These are phyloP conservation scores for Fusarium falciforme DNA, from an alignment of 2,329 filamentous ascomycete genomes.

Conservation along the genomic window DNA sequence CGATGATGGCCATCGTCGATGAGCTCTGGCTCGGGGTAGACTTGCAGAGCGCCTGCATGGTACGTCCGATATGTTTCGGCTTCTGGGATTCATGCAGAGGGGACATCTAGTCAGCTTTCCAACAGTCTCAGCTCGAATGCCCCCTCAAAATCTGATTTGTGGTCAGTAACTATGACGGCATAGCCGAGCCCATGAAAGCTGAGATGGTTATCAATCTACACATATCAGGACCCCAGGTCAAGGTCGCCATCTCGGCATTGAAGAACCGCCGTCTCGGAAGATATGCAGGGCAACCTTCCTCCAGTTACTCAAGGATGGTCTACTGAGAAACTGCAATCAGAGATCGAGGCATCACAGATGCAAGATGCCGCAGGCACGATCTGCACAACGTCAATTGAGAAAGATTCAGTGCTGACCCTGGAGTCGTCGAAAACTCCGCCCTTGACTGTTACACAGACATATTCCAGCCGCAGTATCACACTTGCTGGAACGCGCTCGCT, in stretches of 20 bases:
- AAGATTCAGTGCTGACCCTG: slow-evolving; percentile 1
- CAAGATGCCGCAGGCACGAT: slow-evolving; percentile 33
- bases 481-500: background rate
- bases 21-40: background rate
- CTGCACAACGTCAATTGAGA: slow-evolving; percentile 23
- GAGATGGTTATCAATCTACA: background rate
- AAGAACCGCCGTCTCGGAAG: background rate
- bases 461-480: background rate
- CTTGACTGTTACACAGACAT: background rate
- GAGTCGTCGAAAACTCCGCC: background rate
- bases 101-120: background rate
- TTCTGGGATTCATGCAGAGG: background rate
- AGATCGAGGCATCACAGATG: slow-evolving; percentile 28
- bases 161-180: background rate
- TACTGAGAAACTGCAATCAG: background rate
- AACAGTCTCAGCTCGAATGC: background rate
- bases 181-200: background rate
- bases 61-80: slow-evolving; percentile 11
- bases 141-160: background rate
- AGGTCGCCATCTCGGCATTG: background rate
- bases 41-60: background rate
- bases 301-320: slow-evolving; percentile 9
- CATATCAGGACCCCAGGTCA: background rate
- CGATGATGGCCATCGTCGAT: background rate
- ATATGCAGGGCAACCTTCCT: background rate